These are phyloP conservation scores for Hemerocallis citrina DNA, from an alignment of 106 monocot genomes.

Conservation along the genomic window DNA sequence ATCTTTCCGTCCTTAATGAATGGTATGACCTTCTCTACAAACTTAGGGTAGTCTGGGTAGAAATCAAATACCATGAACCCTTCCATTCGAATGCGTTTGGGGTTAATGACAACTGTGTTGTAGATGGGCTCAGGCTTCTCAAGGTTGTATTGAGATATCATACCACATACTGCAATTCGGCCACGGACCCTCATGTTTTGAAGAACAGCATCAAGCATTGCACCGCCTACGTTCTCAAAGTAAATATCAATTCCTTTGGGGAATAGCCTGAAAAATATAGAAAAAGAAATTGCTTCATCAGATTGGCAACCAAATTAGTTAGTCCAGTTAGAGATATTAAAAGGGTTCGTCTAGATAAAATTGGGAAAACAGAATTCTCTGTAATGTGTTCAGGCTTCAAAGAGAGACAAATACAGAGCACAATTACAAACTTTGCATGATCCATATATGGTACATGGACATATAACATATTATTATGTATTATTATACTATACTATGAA, in stretches of 20 bases:
- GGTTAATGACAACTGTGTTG: conserved; percentile 14
- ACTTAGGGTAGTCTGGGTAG: conserved; percentile 7
- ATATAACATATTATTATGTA: too few species aligned
- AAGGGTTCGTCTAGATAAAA: too few species aligned
- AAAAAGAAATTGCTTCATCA: too few species aligned
- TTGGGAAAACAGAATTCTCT: too few species aligned
- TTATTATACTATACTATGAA: too few species aligned
- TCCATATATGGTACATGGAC: too few species aligned
- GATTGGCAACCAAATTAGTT: too few species aligned
- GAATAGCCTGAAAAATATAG: conserved; percentile 37
- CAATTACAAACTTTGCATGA: too few species aligned
- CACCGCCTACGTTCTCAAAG: conserved; percentile 49
- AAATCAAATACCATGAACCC: conserved; percentile 26
- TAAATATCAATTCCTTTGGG: conserved; percentile 58
- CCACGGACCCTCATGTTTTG: conserved; percentile 40
- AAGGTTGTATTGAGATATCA: conserved; percentile 57
- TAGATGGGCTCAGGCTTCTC: too few species aligned
- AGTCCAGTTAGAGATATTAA: too few species aligned
- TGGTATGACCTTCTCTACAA: conserved; percentile 15
- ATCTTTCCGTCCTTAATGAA: conserved; percentile 33
- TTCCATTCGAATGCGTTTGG: conserved; percentile 25
- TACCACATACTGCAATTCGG: conserved; percentile 34
- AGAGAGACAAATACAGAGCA: too few species aligned
- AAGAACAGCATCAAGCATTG: conserved; percentile 49
- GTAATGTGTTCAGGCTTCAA: too few species aligned